A percentile compares a stretch with the other conserved stretches of the same genome.
phyloP scores from a whole-genome alignment of 2,329 filamentous ascomycete genomes.

The Talaromyces sp. region DNA sequence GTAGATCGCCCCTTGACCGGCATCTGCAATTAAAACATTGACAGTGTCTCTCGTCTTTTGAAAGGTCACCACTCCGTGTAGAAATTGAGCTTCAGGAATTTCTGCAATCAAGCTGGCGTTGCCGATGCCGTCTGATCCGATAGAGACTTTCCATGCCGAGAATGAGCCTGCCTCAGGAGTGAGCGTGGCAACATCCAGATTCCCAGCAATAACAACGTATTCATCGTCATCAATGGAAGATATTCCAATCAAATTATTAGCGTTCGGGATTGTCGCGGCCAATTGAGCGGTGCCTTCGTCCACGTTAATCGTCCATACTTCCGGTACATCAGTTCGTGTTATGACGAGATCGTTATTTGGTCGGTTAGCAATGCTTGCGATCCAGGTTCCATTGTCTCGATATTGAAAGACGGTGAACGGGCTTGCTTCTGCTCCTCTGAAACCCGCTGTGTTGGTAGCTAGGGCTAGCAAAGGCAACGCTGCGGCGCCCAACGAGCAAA shows the following conservation, averaged over 20 bases:
- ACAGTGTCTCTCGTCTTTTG: conserved; percentile 15
- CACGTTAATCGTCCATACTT: conserved; percentile 21
- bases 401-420: conserved; percentile 24
- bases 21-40: conserved; percentile 21
- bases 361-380: conserved; percentile 34
- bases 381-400: conserved; percentile 27
- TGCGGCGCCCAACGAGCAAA: background rate
- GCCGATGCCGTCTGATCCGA: conserved; percentile 5
- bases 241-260: conserved; percentile 19
- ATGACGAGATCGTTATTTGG: conserved; percentile 33
- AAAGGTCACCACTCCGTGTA: conserved; percentile 22
- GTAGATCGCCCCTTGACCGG: conserved; percentile 20
- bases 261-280: conserved; percentile 19
- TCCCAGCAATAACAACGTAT: conserved; percentile 21
- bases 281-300: conserved; percentile 15
- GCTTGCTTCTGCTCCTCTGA: background rate
- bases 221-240: conserved; percentile 20
- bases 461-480: conserved; percentile 11
- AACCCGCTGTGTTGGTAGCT: conserved; percentile 16
- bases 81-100: conserved; percentile 19
- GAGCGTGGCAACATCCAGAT: conserved; percentile 10
- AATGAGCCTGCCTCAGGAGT: conserved; percentile 17
- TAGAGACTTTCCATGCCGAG: conserved; percentile 21
- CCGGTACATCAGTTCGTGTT: conserved; percentile 22
- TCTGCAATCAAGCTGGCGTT: conserved; percentile 15